Conservation (phyloP, 169 alveolate genomes). For the Fabrea salina region DNA sequence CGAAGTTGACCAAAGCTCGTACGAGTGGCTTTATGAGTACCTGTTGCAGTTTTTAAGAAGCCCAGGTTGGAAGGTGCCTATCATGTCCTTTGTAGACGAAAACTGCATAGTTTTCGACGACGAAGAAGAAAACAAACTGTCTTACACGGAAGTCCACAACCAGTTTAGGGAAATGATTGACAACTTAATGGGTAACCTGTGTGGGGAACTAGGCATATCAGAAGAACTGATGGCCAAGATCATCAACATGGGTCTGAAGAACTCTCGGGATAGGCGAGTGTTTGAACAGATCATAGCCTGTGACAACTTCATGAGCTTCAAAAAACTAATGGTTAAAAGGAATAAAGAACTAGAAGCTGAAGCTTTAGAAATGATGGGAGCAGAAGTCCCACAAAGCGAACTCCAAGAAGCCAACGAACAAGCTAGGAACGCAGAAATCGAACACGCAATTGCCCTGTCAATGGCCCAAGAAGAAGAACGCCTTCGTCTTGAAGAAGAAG, state of each 20-base stretch:
- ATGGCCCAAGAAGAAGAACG: slow-evolving; percentile 34
- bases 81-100: slow-evolving; percentile 51
- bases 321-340: slow-evolving; percentile 71
- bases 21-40: slow-evolving; percentile 34
- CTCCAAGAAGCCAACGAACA: slow-evolving; percentile 25
- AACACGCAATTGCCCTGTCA: slow-evolving; percentile 45
- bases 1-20: no score
- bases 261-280: slow-evolving; percentile 48
- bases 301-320: slow-evolving; percentile 69
- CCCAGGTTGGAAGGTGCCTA: slow-evolving; percentile 55
- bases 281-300: slow-evolving; percentile 67
- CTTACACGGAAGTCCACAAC: slow-evolving; percentile 67
- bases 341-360: slow-evolving; percentile 64
- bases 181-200: slow-evolving; percentile 35
- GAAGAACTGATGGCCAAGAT: slow-evolving; percentile 46
- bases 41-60: slow-evolving; percentile 34
- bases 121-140: slow-evolving; percentile 71
- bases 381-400: slow-evolving; percentile 20
- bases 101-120: slow-evolving; percentile 47
- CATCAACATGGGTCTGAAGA: slow-evolving; percentile 36
- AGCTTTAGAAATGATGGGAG: slow-evolving; percentile 24
- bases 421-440: slow-evolving; percentile 31
- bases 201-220: slow-evolving; percentile 44
- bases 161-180: slow-evolving; percentile 52
- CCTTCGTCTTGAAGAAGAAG: background rate